Conservation (phyloP, 768 basidiomycete species). For the Serpula lacrymans region DNA sequence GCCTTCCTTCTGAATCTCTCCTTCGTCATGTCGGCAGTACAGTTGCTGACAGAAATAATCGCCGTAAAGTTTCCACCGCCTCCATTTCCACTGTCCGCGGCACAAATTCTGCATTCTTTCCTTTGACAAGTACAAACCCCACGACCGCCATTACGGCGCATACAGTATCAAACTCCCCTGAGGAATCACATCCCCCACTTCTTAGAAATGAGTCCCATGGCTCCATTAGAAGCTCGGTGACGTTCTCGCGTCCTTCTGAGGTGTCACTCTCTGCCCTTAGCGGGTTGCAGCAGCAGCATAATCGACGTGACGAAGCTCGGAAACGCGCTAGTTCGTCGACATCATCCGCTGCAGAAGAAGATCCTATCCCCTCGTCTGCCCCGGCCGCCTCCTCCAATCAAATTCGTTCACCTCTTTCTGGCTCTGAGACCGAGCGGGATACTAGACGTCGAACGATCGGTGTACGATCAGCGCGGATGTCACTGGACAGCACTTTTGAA, state of each 20-base stretch:
- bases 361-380: slow-evolving; percentile 2
- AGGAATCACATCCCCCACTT: slow-evolving; percentile 27
- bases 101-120: slow-evolving; percentile 36
- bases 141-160: slow-evolving; percentile 68
- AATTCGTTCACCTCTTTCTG: slow-evolving; percentile 33
- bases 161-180: slow-evolving; percentile 52
- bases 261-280: slow-evolving; percentile 51
- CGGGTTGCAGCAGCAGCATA: slow-evolving; percentile 54
- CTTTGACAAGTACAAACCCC: slow-evolving; percentile 50
- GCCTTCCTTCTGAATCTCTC: slow-evolving; percentile 56
- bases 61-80: slow-evolving; percentile 42
- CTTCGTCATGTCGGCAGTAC: slow-evolving; percentile 20
- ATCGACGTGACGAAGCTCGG: slow-evolving; percentile 32
- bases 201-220: slow-evolving; percentile 47
- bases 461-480: slow-evolving; percentile 41
- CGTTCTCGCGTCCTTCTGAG: slow-evolving; percentile 62
- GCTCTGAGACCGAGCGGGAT: slow-evolving; percentile 51
- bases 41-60: slow-evolving; percentile 22
- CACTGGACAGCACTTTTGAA: slow-evolving; percentile 36
- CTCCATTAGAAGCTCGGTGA: slow-evolving; percentile 45
- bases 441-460: slow-evolving; percentile 37
- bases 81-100: slow-evolving; percentile 47
- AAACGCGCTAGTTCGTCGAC: slow-evolving; percentile 32
- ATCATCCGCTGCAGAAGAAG: slow-evolving; percentile 22
- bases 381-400: slow-evolving; percentile 26